Evolutionary conservation across 1,284 basidiomycete genomes (phyloP).

Genomic region (Moesziomyces antarcticus): DNA sequence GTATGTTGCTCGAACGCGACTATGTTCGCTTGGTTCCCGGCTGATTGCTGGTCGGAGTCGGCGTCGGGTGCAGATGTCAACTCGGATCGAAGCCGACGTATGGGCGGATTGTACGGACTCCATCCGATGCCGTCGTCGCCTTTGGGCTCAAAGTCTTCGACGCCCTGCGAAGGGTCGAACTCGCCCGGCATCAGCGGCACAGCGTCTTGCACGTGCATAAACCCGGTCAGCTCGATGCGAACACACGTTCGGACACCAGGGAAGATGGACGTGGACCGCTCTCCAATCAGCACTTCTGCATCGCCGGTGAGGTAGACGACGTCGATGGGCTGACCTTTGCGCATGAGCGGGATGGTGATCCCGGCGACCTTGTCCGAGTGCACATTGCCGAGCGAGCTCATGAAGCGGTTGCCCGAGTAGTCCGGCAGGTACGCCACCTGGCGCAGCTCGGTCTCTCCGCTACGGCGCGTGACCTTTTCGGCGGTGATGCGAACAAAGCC

Average conservation of each 20-base stretch:
- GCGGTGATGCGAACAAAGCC: slow-evolving; percentile 28
- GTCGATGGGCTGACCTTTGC: slow-evolving; percentile 30
- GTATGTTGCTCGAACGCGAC: slow-evolving; percentile 12
- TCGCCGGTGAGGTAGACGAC: slow-evolving; percentile 36
- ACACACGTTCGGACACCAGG: slow-evolving; percentile 24
- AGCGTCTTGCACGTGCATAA: slow-evolving; percentile 30
- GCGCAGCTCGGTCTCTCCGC: slow-evolving; percentile 13
- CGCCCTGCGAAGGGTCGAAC: slow-evolving; percentile 3
- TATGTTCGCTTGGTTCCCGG: slow-evolving; percentile 12
- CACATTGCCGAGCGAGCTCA: slow-evolving; percentile 42
- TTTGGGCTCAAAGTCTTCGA: slow-evolving; percentile 20
- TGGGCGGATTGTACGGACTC: slow-evolving; percentile 47
- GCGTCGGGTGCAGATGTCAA: not conserved
- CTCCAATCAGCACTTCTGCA: slow-evolving; percentile 23
- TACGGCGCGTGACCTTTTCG: slow-evolving; percentile 2
- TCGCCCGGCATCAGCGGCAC: slow-evolving; percentile 19
- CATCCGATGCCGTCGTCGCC: slow-evolving; percentile 31
- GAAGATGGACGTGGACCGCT: slow-evolving; percentile 16
- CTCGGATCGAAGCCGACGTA: slow-evolving; percentile 25
- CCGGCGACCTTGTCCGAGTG: slow-evolving; percentile 36
- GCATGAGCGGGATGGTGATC: slow-evolving; percentile 24
- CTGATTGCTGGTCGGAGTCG: not conserved
- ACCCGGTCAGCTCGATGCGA: slow-evolving; percentile 28
- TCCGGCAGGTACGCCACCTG: slow-evolving; percentile 36
- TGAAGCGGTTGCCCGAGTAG: slow-evolving; percentile 41